Base-by-base conservation (phyloP, 345 rosid species). In the Salix koriyanagi region DNA sequence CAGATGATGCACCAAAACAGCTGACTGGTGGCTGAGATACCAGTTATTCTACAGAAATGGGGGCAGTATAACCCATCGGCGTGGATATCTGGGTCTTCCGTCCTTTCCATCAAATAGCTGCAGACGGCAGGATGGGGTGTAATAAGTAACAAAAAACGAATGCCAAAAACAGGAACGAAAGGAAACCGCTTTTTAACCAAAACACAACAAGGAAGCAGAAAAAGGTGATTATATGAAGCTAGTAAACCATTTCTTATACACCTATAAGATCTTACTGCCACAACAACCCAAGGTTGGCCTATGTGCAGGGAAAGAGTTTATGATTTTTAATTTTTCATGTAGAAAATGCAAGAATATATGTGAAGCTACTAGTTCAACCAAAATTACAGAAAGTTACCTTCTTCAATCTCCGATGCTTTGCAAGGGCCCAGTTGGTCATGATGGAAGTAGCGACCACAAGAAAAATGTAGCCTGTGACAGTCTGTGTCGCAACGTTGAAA, bases 341-440 rank as follows among this genome's bases (percentile, higher is more conserved):
- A 42, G 26, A 74, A 68, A 62, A 48, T 37, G 30, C 34, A 68
- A 69, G 50, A 44, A 42, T 11, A 39, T 61, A 56, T 26, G 56
- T 46, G 58, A 56, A 76, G 52, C 26, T 23, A 2, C 41, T 7
- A 11, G 62, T 23, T 54, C 62, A 68, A 41, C 54, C 21, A 30
- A 42, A n/a, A 66, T 36, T 8, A 48, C 14, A 54, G 62, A 61
- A 18, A 16, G 19, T 76, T 87, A 93, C 99, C 98, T 96, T 92
- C 85, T 82, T 93, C 88, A 96, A 79, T 50, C 98, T 91, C 18
- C 90, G 87, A 80, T 96, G 99, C 90, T 96, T 96, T 61, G 95
- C 90, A 52, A 96, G 93, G 75, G 99, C 99, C 99, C 99, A 96
- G 32, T 94, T 96, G 70, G 95, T 91, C 99, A 96, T 96, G 85